A percentile compares a stretch with the other conserved stretches of the same genome.
phyloP scores from a whole-genome alignment of 495 filamentous ascomycete genomes.

The Penicillium mononematosum region DNA sequence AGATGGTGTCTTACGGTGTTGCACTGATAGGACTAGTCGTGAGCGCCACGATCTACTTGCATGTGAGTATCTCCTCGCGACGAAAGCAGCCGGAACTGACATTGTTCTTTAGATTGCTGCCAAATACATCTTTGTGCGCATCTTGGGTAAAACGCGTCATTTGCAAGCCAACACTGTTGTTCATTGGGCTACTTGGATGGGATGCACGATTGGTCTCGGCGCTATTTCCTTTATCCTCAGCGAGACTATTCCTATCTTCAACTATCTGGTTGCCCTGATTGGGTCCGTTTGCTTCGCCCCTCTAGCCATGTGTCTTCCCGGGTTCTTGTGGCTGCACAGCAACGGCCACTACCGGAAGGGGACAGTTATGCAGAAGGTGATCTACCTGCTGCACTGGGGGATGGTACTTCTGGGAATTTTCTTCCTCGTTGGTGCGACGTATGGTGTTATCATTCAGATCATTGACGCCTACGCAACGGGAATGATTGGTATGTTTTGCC shows the following conservation, averaged over 20 bases:
- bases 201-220: slow-evolving; percentile 51
- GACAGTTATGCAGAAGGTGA: slow-evolving; percentile 12
- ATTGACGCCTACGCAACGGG: slow-evolving; percentile 17
- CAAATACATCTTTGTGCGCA: slow-evolving; percentile 61
- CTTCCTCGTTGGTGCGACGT: slow-evolving; percentile 24
- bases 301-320: slow-evolving; percentile 38
- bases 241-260: slow-evolving; percentile 66
- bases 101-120: slow-evolving; percentile 31
- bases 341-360: slow-evolving; percentile 27
- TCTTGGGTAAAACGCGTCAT: slow-evolving; percentile 49
- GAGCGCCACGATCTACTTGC: slow-evolving; percentile 59
- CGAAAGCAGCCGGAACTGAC: neutral
- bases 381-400: slow-evolving; percentile 15
- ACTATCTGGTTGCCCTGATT: slow-evolving; percentile 52
- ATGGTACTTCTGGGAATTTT: slow-evolving; percentile 24
- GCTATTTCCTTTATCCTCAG: slow-evolving; percentile 63
- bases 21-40: slow-evolving; percentile 59
- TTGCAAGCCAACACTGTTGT: slow-evolving; percentile 53
- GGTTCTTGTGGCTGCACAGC: slow-evolving; percentile 45
- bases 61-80: slow-evolving; percentile 27
- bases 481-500: slow-evolving; percentile 18
- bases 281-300: slow-evolving; percentile 34
- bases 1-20: slow-evolving; percentile 69
- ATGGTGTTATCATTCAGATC: slow-evolving; percentile 22
- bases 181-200: slow-evolving; percentile 49